Base-by-base conservation (phyloP, 139 green algal genomes). In the Tetradesmus lagerheimii region DNA sequence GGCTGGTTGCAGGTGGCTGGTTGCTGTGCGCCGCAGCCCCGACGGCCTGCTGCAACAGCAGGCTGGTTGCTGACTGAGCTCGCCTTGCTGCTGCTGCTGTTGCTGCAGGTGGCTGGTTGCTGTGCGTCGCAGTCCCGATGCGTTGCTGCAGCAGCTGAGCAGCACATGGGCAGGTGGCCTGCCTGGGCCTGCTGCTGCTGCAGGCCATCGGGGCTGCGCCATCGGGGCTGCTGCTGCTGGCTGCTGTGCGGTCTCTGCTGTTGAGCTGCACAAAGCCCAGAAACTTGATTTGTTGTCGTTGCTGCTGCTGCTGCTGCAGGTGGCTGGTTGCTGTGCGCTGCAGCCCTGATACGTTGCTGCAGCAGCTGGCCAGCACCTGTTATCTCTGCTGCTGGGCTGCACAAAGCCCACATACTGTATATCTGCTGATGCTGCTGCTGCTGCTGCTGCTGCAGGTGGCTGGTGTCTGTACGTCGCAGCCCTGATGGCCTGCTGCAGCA, bases 151-250 rank as follows among this genome's bases (percentile, higher is more conserved):
- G 18, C 71, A 41, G 25, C 71, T 88, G 57, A 29, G n/a, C 14
- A 31, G 57, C 25, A n/a, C 27, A 25, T 88, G 64, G 62, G 23
- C 12, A 0, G 34, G 37, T 20, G 83, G 83, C 25, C 64, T 88
- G 37, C 83, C 83, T 20, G 62, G 43, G 38, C 43, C 86, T 90
- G 86, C 85, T 89, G 85, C 85, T 84, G 67, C 85, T 47, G 85
- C 34, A 34, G n/a, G n/a, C n/a, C n/a, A n/a, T n/a, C n/a, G n/a
- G n/a, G n/a, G n/a, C n/a, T n/a, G n/a, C n/a, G n/a, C n/a, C n/a
- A n/a, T n/a, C n/a, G n/a, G n/a, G n/a, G n/a, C n/a, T n/a, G n/a
- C n/a, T n/a, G n/a, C n/a, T n/a, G n/a, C n/a, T n/a, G n/a, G n/a
- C n/a, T n/a, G n/a, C n/a, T n/a, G n/a, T n/a, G n/a, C n/a, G n/a